A percentile compares a stretch with the other conserved stretches of the same genome.
phyloP scores from a whole-genome alignment of 73 alveolate genomes.

The Paramecium primaurelia region DNA sequence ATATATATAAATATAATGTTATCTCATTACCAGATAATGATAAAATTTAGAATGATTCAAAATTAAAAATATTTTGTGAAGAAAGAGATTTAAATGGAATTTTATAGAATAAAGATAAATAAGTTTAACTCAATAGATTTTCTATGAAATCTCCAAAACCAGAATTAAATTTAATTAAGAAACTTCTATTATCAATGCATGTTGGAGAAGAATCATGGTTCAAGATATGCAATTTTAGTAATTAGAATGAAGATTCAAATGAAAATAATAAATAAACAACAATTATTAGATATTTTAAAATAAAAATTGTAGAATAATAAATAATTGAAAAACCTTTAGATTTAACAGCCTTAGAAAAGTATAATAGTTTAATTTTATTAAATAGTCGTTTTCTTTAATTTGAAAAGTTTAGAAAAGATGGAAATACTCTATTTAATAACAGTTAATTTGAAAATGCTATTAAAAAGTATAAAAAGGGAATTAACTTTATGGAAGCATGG shows the following conservation, averaged over 20 bases:
- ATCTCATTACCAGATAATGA: not conserved
- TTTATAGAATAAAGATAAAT: not conserved
- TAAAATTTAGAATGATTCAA: not conserved
- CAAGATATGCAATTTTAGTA: not conserved
- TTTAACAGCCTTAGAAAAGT: not conserved
- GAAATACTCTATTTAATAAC: not conserved
- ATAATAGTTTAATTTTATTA: not conserved
- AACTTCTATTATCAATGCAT: not conserved
- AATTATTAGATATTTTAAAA: not conserved
- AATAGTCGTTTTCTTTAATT: not conserved
- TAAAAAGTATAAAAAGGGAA: not conserved
- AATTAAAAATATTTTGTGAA: not conserved
- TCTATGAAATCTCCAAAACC: not conserved
- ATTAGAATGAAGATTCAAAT: not conserved
- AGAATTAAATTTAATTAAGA: not conserved
- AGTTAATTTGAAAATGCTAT: not conserved
- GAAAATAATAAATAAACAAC: not conserved
- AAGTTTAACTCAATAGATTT: not conserved
- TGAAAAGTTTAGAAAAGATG: not conserved
- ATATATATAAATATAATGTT: not conserved
- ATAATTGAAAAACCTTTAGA: not conserved
- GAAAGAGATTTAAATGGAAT: not conserved
- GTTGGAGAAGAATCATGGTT: not conserved
- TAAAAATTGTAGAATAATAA: not conserved
- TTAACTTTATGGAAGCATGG: conserved; percentile 9